Base-by-base conservation (phyloP, 257 asterid genomes). In the Cynanchum wilfordii region DNA sequence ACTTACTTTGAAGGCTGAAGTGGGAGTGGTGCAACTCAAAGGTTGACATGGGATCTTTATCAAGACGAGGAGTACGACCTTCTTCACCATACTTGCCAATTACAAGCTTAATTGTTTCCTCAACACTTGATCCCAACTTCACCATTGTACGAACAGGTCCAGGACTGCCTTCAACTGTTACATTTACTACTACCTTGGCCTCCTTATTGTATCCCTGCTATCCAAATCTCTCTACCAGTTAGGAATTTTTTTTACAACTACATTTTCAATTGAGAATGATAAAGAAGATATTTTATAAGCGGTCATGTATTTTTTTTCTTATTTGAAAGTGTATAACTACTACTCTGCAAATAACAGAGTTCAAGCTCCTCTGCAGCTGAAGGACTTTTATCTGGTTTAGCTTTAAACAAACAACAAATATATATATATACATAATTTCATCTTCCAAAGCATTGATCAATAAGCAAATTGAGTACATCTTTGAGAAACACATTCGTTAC, bases 1-100 rank as follows among this genome's bases (percentile, higher is more conserved):
- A 81, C 92, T 82, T 80, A 91, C 97, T 75, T 66, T 91, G 77
- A 73, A 89, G 96, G 57, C 94, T 89, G 87, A 89, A 91, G 75
- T 84, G 59, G 60, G 97, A 91, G 38, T 84, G 75, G 71, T 89
- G 93, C 24, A 91, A 78, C 38, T 85, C 84, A 68, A 78, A 86
- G 4, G 83, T 66, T 22, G 92, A 82, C 68, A 81, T 81, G 27
- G 82, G 81, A 67, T 83, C 72, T 64, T 79, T 84, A 51, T 81
- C 84, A 6, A 89, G 79, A 22, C 13, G 82, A 79, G 97, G 97
- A 66, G 85, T 85, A 60, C 96, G 77, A 59, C 96, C 91, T 86
- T 91, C 88, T 74, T 88, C 84, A 10, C 78, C 77, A 51, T 85
- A 91, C 78, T 80, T 87, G 19, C 77, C 75, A 2, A 86, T 67